Percentiles rank a stretch among this genome's conserved stretches.
These are phyloP conservation scores for Dothistroma pini DNA, from an alignment of 2,329 filamentous ascomycete species.

Conservation along the genomic window DNA sequence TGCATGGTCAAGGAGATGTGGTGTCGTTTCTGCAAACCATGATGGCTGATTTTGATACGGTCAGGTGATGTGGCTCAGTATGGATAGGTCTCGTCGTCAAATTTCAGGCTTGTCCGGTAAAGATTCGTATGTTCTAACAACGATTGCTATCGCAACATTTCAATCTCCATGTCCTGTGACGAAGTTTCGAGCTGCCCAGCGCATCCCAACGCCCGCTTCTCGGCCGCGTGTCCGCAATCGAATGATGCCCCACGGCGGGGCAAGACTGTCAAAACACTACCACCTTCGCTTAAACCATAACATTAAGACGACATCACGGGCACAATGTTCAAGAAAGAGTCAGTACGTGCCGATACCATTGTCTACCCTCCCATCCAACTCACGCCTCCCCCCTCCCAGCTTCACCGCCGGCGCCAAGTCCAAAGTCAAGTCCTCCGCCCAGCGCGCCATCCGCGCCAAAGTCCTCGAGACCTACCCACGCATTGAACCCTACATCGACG, in stretches of 20 bases:
- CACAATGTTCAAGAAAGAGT: conserved; percentile 92
- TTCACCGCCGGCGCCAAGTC: conserved; percentile 77
- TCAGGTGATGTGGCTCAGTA: not conserved
- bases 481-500: conserved; percentile 83
- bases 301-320: not conserved
- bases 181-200: not conserved
- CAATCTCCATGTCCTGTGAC: not conserved
- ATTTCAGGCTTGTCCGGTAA: not conserved
- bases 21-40: conserved; percentile 10
- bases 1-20: not conserved
- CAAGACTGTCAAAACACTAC: not conserved
- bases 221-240: not conserved
- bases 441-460: conserved; percentile 78
- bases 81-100: not conserved
- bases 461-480: conserved; percentile 81
- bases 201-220: not conserved
- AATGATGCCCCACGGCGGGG: not conserved
- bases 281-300: not conserved
- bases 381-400: conserved; percentile 43
- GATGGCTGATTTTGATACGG: not conserved
- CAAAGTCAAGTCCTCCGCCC: conserved; percentile 95
- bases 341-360: conserved; percentile 34
- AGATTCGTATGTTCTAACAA: not conserved
- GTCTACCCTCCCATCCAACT: not conserved
- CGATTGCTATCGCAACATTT: not conserved